phyloP scores from a whole-genome alignment of 345 rosid species.

The Kandelia obovata region DNA sequence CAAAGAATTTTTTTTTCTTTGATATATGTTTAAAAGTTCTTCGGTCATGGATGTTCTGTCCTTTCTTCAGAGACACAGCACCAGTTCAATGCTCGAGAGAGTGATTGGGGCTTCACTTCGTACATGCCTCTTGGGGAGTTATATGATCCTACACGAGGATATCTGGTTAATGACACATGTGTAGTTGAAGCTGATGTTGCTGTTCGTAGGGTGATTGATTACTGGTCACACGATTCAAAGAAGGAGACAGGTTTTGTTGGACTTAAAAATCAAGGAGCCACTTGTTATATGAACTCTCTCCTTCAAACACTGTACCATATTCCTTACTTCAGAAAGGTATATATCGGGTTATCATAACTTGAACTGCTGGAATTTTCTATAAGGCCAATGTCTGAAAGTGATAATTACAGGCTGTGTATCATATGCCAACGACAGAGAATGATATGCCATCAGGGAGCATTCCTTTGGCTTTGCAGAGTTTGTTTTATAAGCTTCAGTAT shows the following conservation, averaged over 20 bases:
- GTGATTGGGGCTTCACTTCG: slow-evolving; percentile 97
- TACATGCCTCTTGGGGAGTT: slow-evolving; percentile 93
- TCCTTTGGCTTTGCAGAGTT: slow-evolving; percentile 50
- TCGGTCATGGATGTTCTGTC: not conserved
- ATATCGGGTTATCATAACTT: not conserved
- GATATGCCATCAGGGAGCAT: slow-evolving; percentile 91
- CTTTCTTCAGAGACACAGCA: slow-evolving; percentile 73
- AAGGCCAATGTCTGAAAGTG: slow-evolving; percentile 1
- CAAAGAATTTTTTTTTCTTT: not conserved
- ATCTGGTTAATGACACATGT: slow-evolving; percentile 68
- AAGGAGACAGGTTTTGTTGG: slow-evolving; percentile 99
- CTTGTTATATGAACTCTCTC: slow-evolving; percentile 98
- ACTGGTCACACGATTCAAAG: slow-evolving; percentile 87
- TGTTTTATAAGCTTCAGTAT: slow-evolving; percentile 53
- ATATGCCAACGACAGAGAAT: slow-evolving; percentile 97
- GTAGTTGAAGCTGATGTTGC: slow-evolving; percentile 87
- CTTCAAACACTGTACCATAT: slow-evolving; percentile 88
- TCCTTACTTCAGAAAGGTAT: slow-evolving; percentile 96
- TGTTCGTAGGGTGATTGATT: slow-evolving; percentile 78
- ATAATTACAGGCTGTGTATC: slow-evolving; percentile 84
- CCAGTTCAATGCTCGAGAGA: slow-evolving; percentile 87
- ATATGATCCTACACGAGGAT: slow-evolving; percentile 88
- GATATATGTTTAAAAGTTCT: not conserved
- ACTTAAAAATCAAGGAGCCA: slow-evolving; percentile 98
- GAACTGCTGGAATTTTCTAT: slow-evolving; percentile 6